Percentiles rank a stretch among this genome's conserved stretches.
phyloP scores from a whole-genome alignment of 768 basidiomycete genomes.

The Chalciporus piperatus region DNA sequence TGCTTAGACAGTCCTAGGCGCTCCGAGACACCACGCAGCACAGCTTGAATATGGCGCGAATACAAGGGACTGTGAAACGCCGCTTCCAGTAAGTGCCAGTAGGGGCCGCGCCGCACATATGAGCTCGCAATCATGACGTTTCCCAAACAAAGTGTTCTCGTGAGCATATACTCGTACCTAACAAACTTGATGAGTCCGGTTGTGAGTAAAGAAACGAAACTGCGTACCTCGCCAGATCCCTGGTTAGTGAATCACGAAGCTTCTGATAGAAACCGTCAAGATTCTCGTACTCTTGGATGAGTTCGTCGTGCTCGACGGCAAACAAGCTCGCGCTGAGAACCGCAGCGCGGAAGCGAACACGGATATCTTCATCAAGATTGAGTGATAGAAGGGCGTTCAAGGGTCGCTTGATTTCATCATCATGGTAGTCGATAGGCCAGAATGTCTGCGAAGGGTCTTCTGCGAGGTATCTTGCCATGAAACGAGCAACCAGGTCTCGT shows the following conservation, averaged over 20 bases:
- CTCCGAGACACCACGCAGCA: slow-evolving; percentile 59
- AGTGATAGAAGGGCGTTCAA: slow-evolving; percentile 49
- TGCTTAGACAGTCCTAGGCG: slow-evolving; percentile 64
- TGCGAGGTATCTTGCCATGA: slow-evolving; percentile 63
- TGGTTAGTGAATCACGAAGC: slow-evolving; percentile 45
- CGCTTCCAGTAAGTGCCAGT: slow-evolving; percentile 85
- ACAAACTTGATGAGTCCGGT: slow-evolving; percentile 9
- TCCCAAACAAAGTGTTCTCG: slow-evolving; percentile 64
- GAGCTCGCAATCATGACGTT: slow-evolving; percentile 82
- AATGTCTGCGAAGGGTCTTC: slow-evolving; percentile 51
- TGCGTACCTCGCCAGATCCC: slow-evolving; percentile 50
- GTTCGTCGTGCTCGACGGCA: slow-evolving; percentile 35
- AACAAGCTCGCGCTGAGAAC: slow-evolving; percentile 58
- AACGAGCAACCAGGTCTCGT: slow-evolving; percentile 60
- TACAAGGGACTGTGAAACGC: slow-evolving; percentile 35
- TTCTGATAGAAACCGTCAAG: slow-evolving; percentile 41
- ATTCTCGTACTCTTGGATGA: slow-evolving; percentile 23
- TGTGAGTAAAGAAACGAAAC: not conserved
- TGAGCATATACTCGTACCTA: slow-evolving; percentile 76
- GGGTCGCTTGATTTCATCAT: slow-evolving; percentile 36
- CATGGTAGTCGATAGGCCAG: slow-evolving; percentile 40
- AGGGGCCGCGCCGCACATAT: slow-evolving; percentile 72
- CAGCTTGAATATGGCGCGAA: slow-evolving; percentile 39
- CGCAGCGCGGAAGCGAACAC: slow-evolving; percentile 79
- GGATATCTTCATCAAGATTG: slow-evolving; percentile 70